Evolutionary conservation across 2,329 filamentous ascomycete genomes (phyloP).

Genomic region (Colletotrichum plurivorum): DNA sequence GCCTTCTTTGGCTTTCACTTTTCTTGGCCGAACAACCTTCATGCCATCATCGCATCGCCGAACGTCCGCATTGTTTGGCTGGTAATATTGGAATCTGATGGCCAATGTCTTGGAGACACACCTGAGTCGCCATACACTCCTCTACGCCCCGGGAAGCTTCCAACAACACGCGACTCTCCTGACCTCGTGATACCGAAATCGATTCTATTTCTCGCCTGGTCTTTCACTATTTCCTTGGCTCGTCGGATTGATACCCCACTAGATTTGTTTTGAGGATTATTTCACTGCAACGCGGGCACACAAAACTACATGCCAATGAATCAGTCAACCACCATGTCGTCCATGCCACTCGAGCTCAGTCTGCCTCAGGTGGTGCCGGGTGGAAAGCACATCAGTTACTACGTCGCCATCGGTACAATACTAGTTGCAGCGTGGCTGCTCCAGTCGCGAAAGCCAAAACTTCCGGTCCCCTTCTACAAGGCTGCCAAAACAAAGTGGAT

Average conservation of each 20-base stretch:
- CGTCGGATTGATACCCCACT: conserved; percentile 10
- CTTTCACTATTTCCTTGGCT: not conserved
- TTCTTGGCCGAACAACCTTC: conserved; percentile 8
- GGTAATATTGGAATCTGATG: conserved; percentile 32
- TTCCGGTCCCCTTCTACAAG: conserved; percentile 62
- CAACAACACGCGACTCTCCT: conserved; percentile 9
- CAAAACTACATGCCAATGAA: conserved; percentile 23
- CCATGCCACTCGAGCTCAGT: conserved; percentile 43
- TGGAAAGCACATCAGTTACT: conserved; percentile 55
- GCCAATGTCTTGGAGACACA: conserved; percentile 27
- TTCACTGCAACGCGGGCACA: not conserved
- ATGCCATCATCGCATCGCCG: conserved; percentile 19
- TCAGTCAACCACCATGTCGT: conserved; percentile 42
- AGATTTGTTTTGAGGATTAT: conserved; percentile 24
- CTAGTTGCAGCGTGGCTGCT: conserved; percentile 57
- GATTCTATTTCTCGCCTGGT: not conserved
- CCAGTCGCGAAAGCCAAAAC: conserved; percentile 49
- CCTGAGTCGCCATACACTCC: conserved; percentile 29
- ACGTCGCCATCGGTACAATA: conserved; percentile 54
- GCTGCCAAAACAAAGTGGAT: conserved; percentile 65
- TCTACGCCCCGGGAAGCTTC: conserved; percentile 22
- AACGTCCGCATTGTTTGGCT: conserved; percentile 9
- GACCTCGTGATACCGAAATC: conserved; percentile 15
- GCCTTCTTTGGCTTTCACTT: not conserved
- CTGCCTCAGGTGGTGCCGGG: conserved; percentile 47